These are phyloP conservation scores for Fragaria nilgerrensis DNA, from an alignment of 306 rosid genomes.

Conservation along the genomic window DNA sequence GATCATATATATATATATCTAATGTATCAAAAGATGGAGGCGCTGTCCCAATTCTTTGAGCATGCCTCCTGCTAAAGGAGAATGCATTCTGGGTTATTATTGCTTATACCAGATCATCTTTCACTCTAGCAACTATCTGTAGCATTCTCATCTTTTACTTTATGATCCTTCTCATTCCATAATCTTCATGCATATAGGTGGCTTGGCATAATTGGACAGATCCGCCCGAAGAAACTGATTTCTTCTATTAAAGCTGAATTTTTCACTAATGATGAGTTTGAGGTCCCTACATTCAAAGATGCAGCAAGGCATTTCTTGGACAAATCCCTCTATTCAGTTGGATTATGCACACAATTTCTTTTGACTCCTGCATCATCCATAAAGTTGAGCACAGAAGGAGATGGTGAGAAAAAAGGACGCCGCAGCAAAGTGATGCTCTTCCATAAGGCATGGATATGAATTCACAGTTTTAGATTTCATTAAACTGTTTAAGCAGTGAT, in stretches of 20 bases:
- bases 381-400: constrained; percentile 56
- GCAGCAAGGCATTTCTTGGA: constrained; percentile 67
- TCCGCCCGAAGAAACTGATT: constrained; percentile 79
- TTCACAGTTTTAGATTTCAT: constrained; percentile 1
- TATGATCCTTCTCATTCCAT: constrained; percentile 14
- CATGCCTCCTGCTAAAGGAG: constrained; percentile 8
- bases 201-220: constrained; percentile 75
- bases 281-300: constrained; percentile 58
- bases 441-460: constrained; percentile 51
- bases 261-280: constrained; percentile 38
- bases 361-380: constrained; percentile 48
- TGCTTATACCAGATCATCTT: neutral
- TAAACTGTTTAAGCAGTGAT: constrained; percentile 11
- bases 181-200: constrained; percentile 51
- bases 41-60: neutral
- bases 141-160: constrained; percentile 4
- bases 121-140: neutral
- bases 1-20: neutral
- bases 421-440: constrained; percentile 55
- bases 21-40: neutral
- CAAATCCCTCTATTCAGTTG: constrained; percentile 67
- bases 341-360: constrained; percentile 58
- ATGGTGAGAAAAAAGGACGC: constrained; percentile 67
- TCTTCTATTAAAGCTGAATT: constrained; percentile 60
- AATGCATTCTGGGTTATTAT: constrained; percentile 14